phyloP scores from a whole-genome alignment of 75 land plant genomes.

The Azolla pinnata region DNA sequence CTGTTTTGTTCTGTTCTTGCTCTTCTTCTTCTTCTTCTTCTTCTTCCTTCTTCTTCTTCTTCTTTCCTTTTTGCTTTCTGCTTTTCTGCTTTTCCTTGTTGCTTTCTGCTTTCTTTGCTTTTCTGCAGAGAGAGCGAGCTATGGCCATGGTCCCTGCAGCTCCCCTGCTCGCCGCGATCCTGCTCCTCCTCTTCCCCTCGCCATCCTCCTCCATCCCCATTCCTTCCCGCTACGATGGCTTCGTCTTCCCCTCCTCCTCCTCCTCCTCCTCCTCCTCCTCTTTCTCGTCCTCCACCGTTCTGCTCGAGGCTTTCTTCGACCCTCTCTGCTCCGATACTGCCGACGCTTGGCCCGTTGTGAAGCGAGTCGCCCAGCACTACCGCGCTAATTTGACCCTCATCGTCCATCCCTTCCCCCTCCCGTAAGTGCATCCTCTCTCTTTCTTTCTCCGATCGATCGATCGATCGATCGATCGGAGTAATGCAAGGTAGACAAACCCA shows the following conservation, averaged over 20 bases:
- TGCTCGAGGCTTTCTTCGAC: constrained; percentile 86
- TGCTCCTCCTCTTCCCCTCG: background rate
- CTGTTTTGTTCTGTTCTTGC: too few relatives aligned
- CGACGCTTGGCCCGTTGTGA: constrained; percentile 71
- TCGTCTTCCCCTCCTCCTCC: constrained; percentile 32
- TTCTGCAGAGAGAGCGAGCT: too few relatives aligned
- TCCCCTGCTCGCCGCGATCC: background rate
- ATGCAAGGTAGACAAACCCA: too few relatives aligned
- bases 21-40: too few relatives aligned
- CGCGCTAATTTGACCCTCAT: constrained; percentile 32
- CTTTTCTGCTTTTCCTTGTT: too few relatives aligned
- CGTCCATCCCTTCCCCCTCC: constrained; percentile 73
- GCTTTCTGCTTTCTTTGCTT: too few relatives aligned
- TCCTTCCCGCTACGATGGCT: constrained; percentile 68
- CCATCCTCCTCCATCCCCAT: constrained; percentile 18
- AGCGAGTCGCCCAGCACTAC: constrained; percentile 43
- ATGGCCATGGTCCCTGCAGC: background rate
- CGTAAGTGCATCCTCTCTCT: constrained; percentile 34
- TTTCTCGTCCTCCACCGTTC: constrained; percentile 13
- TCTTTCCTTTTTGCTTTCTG: too few relatives aligned
- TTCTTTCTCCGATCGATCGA: too few relatives aligned
- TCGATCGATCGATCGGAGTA: too few relatives aligned
- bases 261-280: constrained; percentile 5
- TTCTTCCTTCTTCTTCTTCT: too few relatives aligned
- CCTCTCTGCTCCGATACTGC: constrained; percentile 86